Base-by-base conservation (phyloP, 352 stramenopile genomes). In the Aphanomyces euteiches region DNA sequence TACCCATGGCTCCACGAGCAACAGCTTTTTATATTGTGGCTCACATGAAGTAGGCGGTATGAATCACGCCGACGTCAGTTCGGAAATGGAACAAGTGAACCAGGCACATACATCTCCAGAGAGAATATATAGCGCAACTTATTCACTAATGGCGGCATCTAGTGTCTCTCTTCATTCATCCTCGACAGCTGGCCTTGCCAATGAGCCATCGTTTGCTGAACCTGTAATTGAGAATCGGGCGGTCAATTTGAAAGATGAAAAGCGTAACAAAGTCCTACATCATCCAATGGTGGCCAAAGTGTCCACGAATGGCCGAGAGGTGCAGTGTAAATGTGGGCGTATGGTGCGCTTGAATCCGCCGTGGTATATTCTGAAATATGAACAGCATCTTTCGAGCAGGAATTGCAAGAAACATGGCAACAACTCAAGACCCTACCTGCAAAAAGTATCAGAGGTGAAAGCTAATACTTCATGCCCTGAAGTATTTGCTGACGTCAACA, bases 351-450 rank as follows among this genome's bases (percentile, higher is more conserved):
- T 93, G 15, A 93, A 93, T 34, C 86, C 86, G 40, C 80, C 86
- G 38, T 93, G 86, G 86, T 93, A 93, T 66, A 90, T 93, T 58
- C 75, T 90, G 54, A 93, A 93, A 72, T 93, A 86, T 43, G 86
- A 93, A 73, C 86, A 93, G 76, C 86, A 93, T 61, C 75, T 90
- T n/a, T 82, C 85, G 19, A 93, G 86, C 63, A 77, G 86, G 41
- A 93, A 92, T 65, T 93, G 84, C 75, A 80, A 34, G 12, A 64
- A 41, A 17, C 56, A 17, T n/a, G 36, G 37, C 39, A 34, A 34
- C 50, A 19, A 1, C 37, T 34, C 37, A 21, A 34, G 8, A 19
- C 50, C 50, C n/a, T 38, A 10, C 38, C 37, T 50, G 3, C n/a
- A 21, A 7, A 36, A 19, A 5, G 12, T 38, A 47, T 39, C 37